Conservation (phyloP, 805 yeast species). For the Yamadazyma laniorum region DNA sequence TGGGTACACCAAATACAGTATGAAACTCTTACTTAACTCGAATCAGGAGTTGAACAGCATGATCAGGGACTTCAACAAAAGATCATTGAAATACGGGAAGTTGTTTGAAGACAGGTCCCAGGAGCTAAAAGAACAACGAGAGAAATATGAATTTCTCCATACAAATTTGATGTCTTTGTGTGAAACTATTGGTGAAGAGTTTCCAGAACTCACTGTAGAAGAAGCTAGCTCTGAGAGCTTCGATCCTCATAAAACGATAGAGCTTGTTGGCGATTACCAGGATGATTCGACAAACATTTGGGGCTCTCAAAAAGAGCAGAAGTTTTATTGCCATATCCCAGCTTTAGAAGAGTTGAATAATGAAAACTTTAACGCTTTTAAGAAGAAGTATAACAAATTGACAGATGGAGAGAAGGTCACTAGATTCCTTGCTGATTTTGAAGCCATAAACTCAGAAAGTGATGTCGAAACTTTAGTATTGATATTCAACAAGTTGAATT, state of each 20-base stretch:
- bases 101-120: conserved; percentile 43
- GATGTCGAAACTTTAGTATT: conserved; percentile 49
- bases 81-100: conserved; percentile 68
- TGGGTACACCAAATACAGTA: conserved; percentile 33
- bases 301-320: conserved; percentile 64
- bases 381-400: conserved; percentile 26
- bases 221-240: conserved; percentile 12
- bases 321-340: conserved; percentile 62
- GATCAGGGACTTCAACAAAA: conserved; percentile 16
- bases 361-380: conserved; percentile 10
- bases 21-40: conserved; percentile 32
- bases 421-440: conserved; percentile 43
- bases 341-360: conserved; percentile 25
- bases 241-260: conserved; percentile 15
- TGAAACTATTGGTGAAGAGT: conserved; percentile 10
- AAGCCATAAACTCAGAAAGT: conserved; percentile 41
- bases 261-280: conserved; percentile 19
- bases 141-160: conserved; percentile 6
- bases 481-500: conserved; percentile 47
- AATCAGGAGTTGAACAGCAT: conserved; percentile 39
- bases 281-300: conserved; percentile 39
- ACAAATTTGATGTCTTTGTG: conserved; percentile 9
- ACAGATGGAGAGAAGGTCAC: conserved; percentile 41
- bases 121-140: conserved; percentile 27
- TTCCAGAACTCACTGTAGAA: conserved; percentile 12